Evolutionary conservation across 2,329 filamentous ascomycete genomes (phyloP), one percentile per base, ranked within the genome.

Genomic region (Trichoderma semiorbis): DNA sequence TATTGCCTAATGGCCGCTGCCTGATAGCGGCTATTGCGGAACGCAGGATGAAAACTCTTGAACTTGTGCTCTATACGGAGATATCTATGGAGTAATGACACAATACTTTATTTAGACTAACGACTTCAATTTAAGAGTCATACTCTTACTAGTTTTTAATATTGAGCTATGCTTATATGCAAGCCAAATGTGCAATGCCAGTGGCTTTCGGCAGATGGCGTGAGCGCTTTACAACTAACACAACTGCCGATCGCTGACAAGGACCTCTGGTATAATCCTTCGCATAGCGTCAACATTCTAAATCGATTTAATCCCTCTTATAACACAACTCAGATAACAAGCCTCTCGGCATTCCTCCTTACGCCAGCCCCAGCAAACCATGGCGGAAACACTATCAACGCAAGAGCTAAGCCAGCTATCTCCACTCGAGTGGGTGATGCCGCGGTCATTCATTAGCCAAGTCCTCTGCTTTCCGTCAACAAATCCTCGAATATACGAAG

Each of bases 371-470:
- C 18, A 39, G 16, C 6, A 11, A 5, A 58, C 5, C 4, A 69
- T 69, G 66, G 55, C 21, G 12, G 26, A 32, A 24, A 18, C 5
- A 28, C 21, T 34, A 11, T 10, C 36, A 16, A n/a, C 21, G 11
- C 36, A 50, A n/a, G 66, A 60, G 8, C 14, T 28, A 7, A 61
- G 53, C 34, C 66, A 47, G 26, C 53, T 61, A 30, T 70, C 68
- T 58, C 68, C 68, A 57, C 60, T 70, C 21, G 68, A 70, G 32
- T 70, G 68, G 68, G 26, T 70, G 32, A 70, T 70, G 68, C 68
- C 68, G 30, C 60, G 60, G 28, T 70, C 68, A 39, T 70, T 65
- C 34, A 47, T 70, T 47, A 70, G 68, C 21, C 68, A 70, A 10
- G 26, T 70, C 32, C 50, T 70, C 24, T 70, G 68, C 47, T 70